Evolutionary conservation across 1,284 basidiomycete species (phyloP), one percentile per base, ranked within the genome.

Genomic region (Porogramme epimiltina): DNA sequence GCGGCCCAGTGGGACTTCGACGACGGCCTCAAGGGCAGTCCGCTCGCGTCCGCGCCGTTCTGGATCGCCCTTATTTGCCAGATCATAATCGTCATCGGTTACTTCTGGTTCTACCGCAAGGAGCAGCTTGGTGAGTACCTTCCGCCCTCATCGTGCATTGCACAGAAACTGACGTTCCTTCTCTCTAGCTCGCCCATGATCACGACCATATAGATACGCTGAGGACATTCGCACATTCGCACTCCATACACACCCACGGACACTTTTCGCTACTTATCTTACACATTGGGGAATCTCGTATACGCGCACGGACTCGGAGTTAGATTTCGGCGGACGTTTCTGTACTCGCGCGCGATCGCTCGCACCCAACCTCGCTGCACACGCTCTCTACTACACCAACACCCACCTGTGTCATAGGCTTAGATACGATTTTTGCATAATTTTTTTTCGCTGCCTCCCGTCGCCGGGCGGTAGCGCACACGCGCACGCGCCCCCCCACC

Each of bases 91-190:
- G 91, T 95, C 50, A 72, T 88, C 54, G 93, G 93, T 20, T 96
- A 95, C 76, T 93, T 95, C 77, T 90, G 90, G 89, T 94, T 95
- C 82, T 96, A 92, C 70, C 85, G 90, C 66, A 91, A 91, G 73
- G 90, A 92, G 70, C 90, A 92, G 67, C 80, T 92, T 55, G 68
- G 86, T 87, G 66, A 52, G 84, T 72, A 8, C 15, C 33, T 49
- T 25, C n/a, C n/a, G 26, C 11, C 16, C 13, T 15, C 22, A 25
- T 22, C 11, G n/a, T 45, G 25, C 22, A 20, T 48, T 25, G 11
- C 39, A 13, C 22, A n/a, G 20, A 40, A 46, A n/a, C 50, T 55
- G 3, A 52, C 47, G 26, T 37, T 44, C 45, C 24, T 58, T 26
- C 25, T 44, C 25, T 42, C 5, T 56, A 74, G 73, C 73, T 47